Percentiles rank a stretch among this genome's conserved stretches.
Conservation (phyloP, 257 asterid species). For the Linderniella brevidens region DNA sequence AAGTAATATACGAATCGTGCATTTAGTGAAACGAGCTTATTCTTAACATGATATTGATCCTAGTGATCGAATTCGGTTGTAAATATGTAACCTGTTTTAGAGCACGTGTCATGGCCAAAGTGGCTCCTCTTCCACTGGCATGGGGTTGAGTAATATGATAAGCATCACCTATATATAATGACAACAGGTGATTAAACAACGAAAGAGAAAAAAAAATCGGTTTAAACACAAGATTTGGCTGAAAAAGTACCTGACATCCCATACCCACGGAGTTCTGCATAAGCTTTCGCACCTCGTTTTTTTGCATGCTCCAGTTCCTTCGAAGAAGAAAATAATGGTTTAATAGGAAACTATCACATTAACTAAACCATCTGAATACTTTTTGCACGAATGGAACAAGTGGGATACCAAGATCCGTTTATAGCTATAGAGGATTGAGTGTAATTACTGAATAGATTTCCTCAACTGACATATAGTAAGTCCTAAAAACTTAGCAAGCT, state of each 20-base stretch:
- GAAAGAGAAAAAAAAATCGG: neutral
- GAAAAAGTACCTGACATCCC: constrained; percentile 73
- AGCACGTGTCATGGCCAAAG: constrained; percentile 85
- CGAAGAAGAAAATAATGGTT: neutral
- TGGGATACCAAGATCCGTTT: too few relatives aligned
- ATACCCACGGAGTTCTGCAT: constrained; percentile 88
- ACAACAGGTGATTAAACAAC: constrained; percentile 8
- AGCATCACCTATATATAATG: constrained; percentile 61
- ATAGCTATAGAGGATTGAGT: too few relatives aligned
- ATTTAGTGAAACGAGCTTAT: neutral
- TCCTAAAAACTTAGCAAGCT: too few relatives aligned
- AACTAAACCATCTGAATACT: too few relatives aligned
- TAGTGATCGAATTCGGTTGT: neutral
- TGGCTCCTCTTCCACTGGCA: constrained; percentile 78
- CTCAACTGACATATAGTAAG: neutral
- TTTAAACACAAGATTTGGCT: constrained; percentile 4
- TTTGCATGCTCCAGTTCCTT: constrained; percentile 91
- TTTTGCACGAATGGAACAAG: too few relatives aligned
- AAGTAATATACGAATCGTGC: constrained; percentile 5
- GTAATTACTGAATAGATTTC: neutral
- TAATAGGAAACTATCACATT: too few relatives aligned
- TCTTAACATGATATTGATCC: neutral
- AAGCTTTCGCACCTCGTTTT: constrained; percentile 72
- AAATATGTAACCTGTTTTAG: constrained; percentile 46
- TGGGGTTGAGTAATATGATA: constrained; percentile 93